These are phyloP conservation scores for Metschnikowia rubicola DNA, from an alignment of 805 yeast genomes.

Conservation along the genomic window DNA sequence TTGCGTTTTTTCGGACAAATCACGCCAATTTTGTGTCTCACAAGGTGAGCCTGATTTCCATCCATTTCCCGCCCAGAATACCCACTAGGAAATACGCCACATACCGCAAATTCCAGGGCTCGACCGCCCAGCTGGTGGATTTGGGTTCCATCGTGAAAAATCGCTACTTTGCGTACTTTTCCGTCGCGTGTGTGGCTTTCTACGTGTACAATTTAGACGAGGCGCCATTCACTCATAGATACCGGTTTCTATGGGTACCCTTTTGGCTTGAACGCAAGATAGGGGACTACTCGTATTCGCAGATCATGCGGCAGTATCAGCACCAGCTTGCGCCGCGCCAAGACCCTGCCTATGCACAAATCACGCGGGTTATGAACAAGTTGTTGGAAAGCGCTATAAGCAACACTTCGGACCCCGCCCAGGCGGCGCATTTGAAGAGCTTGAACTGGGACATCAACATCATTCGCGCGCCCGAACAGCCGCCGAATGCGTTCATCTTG, in stretches of 20 bases:
- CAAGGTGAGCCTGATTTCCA: too few species aligned
- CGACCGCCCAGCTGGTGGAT: conserved; percentile 4
- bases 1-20: too few species aligned
- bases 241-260: conserved; percentile 69
- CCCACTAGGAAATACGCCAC: conserved; percentile 12
- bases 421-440: conserved; percentile 35
- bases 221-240: conserved; percentile 79
- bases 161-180: conserved; percentile 32
- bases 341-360: conserved; percentile 58
- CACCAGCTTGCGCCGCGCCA: conserved; percentile 53
- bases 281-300: conserved; percentile 63
- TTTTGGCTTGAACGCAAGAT: conserved; percentile 57
- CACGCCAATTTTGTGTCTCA: too few species aligned
- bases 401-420: conserved; percentile 28
- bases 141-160: conserved; percentile 19
- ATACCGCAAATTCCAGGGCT: conserved; percentile 18
- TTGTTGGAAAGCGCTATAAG: conserved; percentile 56
- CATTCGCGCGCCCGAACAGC: conserved; percentile 50
- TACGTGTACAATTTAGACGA: conserved; percentile 51
- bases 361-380: conserved; percentile 59
- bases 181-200: conserved; percentile 18
- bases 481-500: conserved; percentile 94
- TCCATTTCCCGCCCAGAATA: too few species aligned
- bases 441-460: conserved; percentile 79
- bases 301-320: conserved; percentile 54